A percentile compares a stretch with the other conserved stretches of the same genome.
Conservation (phyloP, 768 basidiomycete species). For the Trametes coccinea region DNA sequence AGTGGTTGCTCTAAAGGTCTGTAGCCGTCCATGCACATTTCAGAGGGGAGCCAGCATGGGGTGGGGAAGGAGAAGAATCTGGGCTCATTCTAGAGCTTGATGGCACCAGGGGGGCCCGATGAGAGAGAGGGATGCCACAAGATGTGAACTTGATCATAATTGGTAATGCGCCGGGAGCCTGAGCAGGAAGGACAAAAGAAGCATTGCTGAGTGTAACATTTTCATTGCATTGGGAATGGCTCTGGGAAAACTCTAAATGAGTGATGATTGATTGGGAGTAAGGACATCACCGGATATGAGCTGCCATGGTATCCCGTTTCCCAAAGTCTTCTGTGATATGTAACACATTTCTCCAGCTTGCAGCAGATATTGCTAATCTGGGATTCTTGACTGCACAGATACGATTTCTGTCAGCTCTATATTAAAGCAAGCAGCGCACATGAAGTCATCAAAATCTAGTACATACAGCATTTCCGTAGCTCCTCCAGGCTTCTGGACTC, state of each 20-base stretch:
- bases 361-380: neutral
- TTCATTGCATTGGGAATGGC: neutral
- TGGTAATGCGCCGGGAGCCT: neutral
- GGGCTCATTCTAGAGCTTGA: too few relatives aligned
- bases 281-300: neutral
- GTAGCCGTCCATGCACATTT: too few relatives aligned
- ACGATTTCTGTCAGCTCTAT: neutral
- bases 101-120: too few relatives aligned
- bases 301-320: neutral
- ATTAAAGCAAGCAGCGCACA: neutral
- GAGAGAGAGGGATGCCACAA: neutral
- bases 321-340: neutral
- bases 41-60: too few relatives aligned
- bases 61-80: too few relatives aligned
- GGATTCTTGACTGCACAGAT: neutral
- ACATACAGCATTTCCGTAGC: neutral
- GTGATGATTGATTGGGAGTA: neutral
- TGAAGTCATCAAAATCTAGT: too few relatives aligned
- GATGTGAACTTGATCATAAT: neutral
- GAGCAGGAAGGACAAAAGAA: neutral
- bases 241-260: neutral
- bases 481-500: neutral
- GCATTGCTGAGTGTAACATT: neutral
- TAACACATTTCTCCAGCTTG: neutral
- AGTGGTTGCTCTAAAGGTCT: too few relatives aligned